These are phyloP conservation scores for Cryphonectria naterciae DNA, from an alignment of 2,329 filamentous ascomycete genomes.

Conservation along the genomic window DNA sequence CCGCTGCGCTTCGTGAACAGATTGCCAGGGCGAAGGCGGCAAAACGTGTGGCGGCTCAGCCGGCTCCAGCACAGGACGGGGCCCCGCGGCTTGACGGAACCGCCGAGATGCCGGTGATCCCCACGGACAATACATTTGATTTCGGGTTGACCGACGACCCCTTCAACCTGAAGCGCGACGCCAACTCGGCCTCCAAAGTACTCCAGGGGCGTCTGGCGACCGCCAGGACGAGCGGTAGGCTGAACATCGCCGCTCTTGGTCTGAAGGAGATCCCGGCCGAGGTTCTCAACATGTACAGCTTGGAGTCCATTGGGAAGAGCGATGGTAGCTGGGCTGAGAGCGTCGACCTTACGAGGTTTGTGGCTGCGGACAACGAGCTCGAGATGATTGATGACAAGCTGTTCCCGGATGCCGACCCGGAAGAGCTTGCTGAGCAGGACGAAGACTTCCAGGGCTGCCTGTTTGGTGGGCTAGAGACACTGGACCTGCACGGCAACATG, in stretches of 20 bases:
- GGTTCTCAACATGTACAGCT: slow-evolving; percentile 88
- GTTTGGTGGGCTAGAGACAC: slow-evolving; percentile 78
- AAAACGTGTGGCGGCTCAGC: slow-evolving; percentile 55
- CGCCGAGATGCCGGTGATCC: slow-evolving; percentile 45
- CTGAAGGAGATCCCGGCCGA: slow-evolving; percentile 79
- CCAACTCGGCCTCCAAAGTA: slow-evolving; percentile 65
- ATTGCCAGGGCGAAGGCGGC: slow-evolving; percentile 93
- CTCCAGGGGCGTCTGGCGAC: slow-evolving; percentile 72
- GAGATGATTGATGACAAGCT: slow-evolving; percentile 71
- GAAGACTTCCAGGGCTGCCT: slow-evolving; percentile 72
- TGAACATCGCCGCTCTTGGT: slow-evolving; percentile 87
- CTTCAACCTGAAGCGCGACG: slow-evolving; percentile 68
- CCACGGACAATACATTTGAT: slow-evolving; percentile 57
- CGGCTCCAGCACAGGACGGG: slow-evolving; percentile 24
- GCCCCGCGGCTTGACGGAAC: slow-evolving; percentile 27
- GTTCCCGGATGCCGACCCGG: slow-evolving; percentile 74
- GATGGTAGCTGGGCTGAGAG: slow-evolving; percentile 85
- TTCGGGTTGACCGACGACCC: slow-evolving; percentile 67
- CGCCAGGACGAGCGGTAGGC: slow-evolving; percentile 75
- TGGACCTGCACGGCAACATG: slow-evolving; percentile 87
- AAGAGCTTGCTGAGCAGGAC: slow-evolving; percentile 59
- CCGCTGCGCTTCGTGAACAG: slow-evolving; percentile 80
- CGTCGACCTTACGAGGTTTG: slow-evolving; percentile 81
- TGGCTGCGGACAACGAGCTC: slow-evolving; percentile 89
- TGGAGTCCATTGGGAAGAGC: slow-evolving; percentile 66